phyloP scores from a whole-genome alignment of 176 grass and related monocot species.

The Rhipidocladum racemiflorum region DNA sequence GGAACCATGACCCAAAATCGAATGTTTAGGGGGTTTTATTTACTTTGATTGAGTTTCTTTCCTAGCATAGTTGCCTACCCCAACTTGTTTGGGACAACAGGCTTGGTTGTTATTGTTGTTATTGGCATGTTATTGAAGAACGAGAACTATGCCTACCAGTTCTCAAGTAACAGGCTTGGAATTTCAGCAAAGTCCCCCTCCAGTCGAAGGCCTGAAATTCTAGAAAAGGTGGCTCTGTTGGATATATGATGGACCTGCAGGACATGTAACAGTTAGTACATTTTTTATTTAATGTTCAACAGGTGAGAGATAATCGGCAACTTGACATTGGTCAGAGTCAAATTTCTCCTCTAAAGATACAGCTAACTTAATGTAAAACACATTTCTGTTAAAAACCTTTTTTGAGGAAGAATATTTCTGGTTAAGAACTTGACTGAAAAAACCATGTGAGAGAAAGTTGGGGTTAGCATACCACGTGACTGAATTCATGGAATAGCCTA shows the following conservation, averaged over 20 bases:
- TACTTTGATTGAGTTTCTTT: too few species aligned
- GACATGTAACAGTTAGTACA: slow-evolving; percentile 8
- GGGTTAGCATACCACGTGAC: slow-evolving; percentile 77
- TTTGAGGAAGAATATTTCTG: slow-evolving; percentile 14
- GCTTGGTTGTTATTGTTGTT: too few species aligned
- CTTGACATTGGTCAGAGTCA: background rate
- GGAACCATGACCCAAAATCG: too few species aligned
- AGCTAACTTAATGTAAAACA: background rate
- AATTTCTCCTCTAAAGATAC: background rate
- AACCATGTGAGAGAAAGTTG: slow-evolving; percentile 20
- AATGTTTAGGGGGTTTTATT: too few species aligned
- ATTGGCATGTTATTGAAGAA: background rate
- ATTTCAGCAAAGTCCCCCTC: slow-evolving; percentile 90
- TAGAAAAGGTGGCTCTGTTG: slow-evolving; percentile 71
- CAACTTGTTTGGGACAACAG: too few species aligned
- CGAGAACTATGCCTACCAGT: slow-evolving; percentile 57
- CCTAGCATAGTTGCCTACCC: too few species aligned
- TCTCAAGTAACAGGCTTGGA: slow-evolving; percentile 84
- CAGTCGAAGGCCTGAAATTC: slow-evolving; percentile 68
- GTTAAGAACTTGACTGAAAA: background rate
- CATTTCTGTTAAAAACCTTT: background rate
- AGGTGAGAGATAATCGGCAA: slow-evolving; percentile 13
- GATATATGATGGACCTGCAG: slow-evolving; percentile 90
- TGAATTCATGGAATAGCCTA: slow-evolving; percentile 94
- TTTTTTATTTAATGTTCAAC: slow-evolving; percentile 14